Percentiles rank a stretch among this genome's conserved stretches.
Evolutionary conservation across 2,329 filamentous ascomycete genomes (phyloP).

Genomic region (Aspergillus brasiliensis): DNA sequence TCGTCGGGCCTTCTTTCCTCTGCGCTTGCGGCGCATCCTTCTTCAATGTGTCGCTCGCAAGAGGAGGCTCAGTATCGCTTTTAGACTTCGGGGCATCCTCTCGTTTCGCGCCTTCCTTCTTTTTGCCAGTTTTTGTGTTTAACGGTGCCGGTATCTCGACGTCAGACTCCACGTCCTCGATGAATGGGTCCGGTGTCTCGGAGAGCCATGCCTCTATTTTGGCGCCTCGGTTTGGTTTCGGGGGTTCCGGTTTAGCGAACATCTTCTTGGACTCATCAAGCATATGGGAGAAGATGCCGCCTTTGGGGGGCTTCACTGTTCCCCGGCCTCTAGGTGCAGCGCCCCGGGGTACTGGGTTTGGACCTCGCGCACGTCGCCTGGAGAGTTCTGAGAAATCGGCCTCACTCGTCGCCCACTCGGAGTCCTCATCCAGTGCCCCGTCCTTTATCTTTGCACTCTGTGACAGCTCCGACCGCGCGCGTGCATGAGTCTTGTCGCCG

Average conservation of each 20-base stretch:
- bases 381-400: slow-evolving; percentile 44
- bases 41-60: slow-evolving; percentile 29
- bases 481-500: slow-evolving; percentile 26
- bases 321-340: slow-evolving; percentile 19
- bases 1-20: slow-evolving; percentile 21
- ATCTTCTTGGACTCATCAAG: slow-evolving; percentile 49
- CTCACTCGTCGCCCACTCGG: slow-evolving; percentile 42
- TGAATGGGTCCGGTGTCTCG: slow-evolving; percentile 57
- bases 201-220: slow-evolving; percentile 66
- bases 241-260: slow-evolving; percentile 44
- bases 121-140: slow-evolving; percentile 43
- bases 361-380: slow-evolving; percentile 36
- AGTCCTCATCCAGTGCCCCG: slow-evolving; percentile 31
- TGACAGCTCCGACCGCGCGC: slow-evolving; percentile 25
- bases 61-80: slow-evolving; percentile 27
- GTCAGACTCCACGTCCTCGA: slow-evolving; percentile 42
- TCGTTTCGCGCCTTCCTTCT: slow-evolving; percentile 31
- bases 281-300: slow-evolving; percentile 47
- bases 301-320: slow-evolving; percentile 39
- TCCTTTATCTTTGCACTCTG: slow-evolving; percentile 30
- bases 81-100: slow-evolving; percentile 23
- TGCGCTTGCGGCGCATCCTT: slow-evolving; percentile 27
- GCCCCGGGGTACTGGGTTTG: slow-evolving; percentile 13
- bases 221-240: slow-evolving; percentile 47
- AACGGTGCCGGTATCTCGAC: slow-evolving; percentile 45